A percentile compares a stretch with the other conserved stretches of the same genome.
Conservation (phyloP, 2,329 filamentous ascomycete species). For the Monosporascus cannonballus region DNA sequence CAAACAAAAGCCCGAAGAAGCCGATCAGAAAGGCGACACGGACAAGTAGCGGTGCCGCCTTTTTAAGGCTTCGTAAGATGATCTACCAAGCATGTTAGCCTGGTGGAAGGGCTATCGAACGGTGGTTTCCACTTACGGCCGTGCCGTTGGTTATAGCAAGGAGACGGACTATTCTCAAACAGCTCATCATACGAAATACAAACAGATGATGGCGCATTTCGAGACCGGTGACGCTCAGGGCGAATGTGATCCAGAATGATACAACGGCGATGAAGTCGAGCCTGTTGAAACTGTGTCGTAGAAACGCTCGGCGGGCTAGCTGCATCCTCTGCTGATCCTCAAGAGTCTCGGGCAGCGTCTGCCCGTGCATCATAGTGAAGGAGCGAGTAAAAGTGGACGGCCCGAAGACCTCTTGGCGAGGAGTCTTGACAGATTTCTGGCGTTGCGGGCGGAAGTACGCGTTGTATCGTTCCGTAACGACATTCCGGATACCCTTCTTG, state of each 20-base stretch:
- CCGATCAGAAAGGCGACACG: slow-evolving; percentile 91
- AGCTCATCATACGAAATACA: slow-evolving; percentile 94
- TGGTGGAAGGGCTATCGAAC: slow-evolving; percentile 8
- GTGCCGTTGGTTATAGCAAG: slow-evolving; percentile 90
- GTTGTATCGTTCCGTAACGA: slow-evolving; percentile 69
- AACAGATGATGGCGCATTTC: slow-evolving; percentile 70
- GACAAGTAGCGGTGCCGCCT: slow-evolving; percentile 83
- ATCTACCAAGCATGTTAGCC: slow-evolving; percentile 46
- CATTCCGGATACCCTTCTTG: slow-evolving; percentile 65
- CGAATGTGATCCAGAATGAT: slow-evolving; percentile 91
- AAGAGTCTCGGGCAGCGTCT: slow-evolving; percentile 53
- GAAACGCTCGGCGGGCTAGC: slow-evolving; percentile 82
- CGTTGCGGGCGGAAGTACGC: slow-evolving; percentile 77
- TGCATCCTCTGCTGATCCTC: slow-evolving; percentile 78
- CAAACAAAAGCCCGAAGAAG: slow-evolving; percentile 98
- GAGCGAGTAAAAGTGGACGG: slow-evolving; percentile 67
- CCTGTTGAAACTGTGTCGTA: slow-evolving; percentile 92
- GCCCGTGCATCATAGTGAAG: slow-evolving; percentile 68
- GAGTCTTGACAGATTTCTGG: slow-evolving; percentile 57
- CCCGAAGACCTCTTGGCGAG: slow-evolving; percentile 38
- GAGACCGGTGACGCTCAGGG: slow-evolving; percentile 62
- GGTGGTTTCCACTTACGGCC: slow-evolving; percentile 51
- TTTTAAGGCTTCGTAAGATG: slow-evolving; percentile 90
- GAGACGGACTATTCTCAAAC: slow-evolving; percentile 85
- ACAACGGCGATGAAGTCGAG: slow-evolving; percentile 91